phyloP scores from a whole-genome alignment of 192 early-diverging fungal genomes.

The Chytriomyces sp. region DNA sequence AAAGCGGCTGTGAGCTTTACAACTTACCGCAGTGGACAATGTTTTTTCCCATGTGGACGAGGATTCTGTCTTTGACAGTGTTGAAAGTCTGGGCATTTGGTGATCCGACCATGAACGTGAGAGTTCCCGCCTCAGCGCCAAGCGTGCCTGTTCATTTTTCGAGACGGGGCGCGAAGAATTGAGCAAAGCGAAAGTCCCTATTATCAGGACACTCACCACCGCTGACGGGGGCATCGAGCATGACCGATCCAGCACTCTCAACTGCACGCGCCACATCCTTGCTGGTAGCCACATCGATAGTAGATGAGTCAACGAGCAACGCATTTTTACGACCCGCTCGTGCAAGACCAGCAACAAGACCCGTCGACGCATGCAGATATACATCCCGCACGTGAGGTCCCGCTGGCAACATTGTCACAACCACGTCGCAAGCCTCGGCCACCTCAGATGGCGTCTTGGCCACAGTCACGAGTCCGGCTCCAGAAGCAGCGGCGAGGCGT shows the following conservation, averaged over 20 bases:
- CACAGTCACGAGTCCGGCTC: constrained; percentile 46
- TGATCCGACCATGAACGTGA: constrained; percentile 97
- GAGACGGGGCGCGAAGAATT: too few relatives aligned
- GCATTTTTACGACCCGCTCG: constrained; percentile 8
- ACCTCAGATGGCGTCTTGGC: constrained; percentile 74
- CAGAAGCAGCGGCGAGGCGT: constrained; percentile 16
- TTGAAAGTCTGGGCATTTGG: constrained; percentile 63
- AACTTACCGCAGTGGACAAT: constrained; percentile 4
- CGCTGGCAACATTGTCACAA: constrained; percentile 93
- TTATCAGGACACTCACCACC: constrained; percentile 65
- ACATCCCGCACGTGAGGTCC: constrained; percentile 79
- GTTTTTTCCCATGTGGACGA: constrained; percentile 22
- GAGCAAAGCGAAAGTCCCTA: not conserved
- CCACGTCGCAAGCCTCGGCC: constrained; percentile 67
- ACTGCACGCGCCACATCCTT: constrained; percentile 70
- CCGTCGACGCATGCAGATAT: constrained; percentile 74
- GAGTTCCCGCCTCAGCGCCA: constrained; percentile 85
- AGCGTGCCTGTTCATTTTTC: constrained; percentile 62
- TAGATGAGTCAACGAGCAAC: constrained; percentile 85
- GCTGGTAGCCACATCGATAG: constrained; percentile 85
- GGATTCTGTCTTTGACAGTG: constrained; percentile 57
- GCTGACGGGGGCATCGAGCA: constrained; percentile 92
- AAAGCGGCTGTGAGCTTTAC: not conserved
- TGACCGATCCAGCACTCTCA: constrained; percentile 61
- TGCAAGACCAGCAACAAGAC: constrained; percentile 22